These are phyloP conservation scores for Calonectria leucothoes DNA, from an alignment of 2,329 filamentous ascomycete genomes.

Conservation along the genomic window DNA sequence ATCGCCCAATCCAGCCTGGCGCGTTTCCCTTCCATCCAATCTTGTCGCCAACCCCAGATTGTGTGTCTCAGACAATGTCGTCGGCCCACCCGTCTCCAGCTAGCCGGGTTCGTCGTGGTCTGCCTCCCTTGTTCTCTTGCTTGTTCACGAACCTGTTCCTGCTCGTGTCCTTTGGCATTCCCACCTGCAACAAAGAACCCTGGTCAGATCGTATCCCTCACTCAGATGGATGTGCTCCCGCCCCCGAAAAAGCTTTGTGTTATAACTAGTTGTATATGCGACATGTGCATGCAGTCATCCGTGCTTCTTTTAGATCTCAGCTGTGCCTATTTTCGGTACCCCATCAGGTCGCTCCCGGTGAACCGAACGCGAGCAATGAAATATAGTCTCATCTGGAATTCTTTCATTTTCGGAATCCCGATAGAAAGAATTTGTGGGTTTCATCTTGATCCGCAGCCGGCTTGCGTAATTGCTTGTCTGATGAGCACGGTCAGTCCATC, in stretches of 20 bases:
- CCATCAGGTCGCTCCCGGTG: neutral
- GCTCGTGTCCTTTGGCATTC: neutral
- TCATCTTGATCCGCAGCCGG: neutral
- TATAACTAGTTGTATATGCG: neutral
- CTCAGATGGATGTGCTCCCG: neutral
- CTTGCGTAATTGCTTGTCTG: neutral
- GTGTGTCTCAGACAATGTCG: neutral
- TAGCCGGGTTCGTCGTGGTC: neutral
- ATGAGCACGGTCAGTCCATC: neutral
- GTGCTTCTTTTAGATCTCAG: neutral
- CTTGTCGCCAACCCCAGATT: slow-evolving; percentile 1
- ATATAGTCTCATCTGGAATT: neutral
- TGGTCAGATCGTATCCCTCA: neutral
- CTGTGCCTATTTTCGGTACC: neutral
- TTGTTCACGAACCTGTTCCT: neutral
- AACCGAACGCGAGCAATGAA: neutral
- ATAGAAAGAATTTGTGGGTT: neutral
- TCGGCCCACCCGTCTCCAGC: neutral
- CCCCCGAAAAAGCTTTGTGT: neutral
- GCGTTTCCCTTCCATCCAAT: neutral
- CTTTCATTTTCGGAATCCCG: neutral
- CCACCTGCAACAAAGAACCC: neutral
- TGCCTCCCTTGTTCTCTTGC: neutral
- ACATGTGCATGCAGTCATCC: neutral
- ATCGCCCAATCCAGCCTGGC: neutral